Evolutionary conservation across 1,139 yeast genomes (phyloP).

Genomic region (Sugiyamaella sp.): DNA sequence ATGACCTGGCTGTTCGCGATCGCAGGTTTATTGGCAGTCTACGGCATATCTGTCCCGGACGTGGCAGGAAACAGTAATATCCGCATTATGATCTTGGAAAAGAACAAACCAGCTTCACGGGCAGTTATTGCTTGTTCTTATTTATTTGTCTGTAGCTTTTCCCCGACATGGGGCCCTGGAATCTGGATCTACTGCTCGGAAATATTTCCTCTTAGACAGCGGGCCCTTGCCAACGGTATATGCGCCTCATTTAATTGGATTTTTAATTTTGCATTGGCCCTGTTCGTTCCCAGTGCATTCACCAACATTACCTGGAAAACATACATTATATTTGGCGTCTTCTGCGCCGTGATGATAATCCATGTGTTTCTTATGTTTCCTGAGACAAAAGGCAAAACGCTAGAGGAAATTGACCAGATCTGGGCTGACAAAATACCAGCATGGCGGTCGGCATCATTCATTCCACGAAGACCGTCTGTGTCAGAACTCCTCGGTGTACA

Average conservation of each 20-base stretch:
- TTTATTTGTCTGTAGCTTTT: slow-evolving; percentile 66
- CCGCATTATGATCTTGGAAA: slow-evolving; percentile 51
- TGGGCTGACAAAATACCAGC: slow-evolving; percentile 26
- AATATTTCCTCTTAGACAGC: slow-evolving; percentile 61
- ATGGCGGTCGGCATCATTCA: slow-evolving; percentile 39
- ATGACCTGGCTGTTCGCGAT: slow-evolving; percentile 49
- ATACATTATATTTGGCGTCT: slow-evolving; percentile 69
- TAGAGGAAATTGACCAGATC: slow-evolving; percentile 65
- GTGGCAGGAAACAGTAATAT: slow-evolving; percentile 52
- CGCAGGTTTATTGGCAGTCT: slow-evolving; percentile 50
- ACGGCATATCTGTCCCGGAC: slow-evolving; percentile 42
- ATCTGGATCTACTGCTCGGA: slow-evolving; percentile 60
- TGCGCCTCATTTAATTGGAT: slow-evolving; percentile 78
- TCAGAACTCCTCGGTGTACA: not conserved
- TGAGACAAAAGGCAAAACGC: slow-evolving; percentile 72
- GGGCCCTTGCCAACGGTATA: slow-evolving; percentile 56
- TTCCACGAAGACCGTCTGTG: slow-evolving; percentile 2
- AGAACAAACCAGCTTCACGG: slow-evolving; percentile 46
- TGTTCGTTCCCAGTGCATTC: slow-evolving; percentile 59
- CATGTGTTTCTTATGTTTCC: slow-evolving; percentile 65
- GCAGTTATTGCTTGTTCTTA: slow-evolving; percentile 62
- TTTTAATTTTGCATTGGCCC: slow-evolving; percentile 77
- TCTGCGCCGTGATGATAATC: slow-evolving; percentile 56
- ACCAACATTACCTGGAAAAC: slow-evolving; percentile 57
- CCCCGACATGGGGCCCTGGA: slow-evolving; percentile 69